Evolutionary conservation across 371 early-diverging fungal genomes (phyloP).

Genomic region (Syncephalis plumigaleata): DNA sequence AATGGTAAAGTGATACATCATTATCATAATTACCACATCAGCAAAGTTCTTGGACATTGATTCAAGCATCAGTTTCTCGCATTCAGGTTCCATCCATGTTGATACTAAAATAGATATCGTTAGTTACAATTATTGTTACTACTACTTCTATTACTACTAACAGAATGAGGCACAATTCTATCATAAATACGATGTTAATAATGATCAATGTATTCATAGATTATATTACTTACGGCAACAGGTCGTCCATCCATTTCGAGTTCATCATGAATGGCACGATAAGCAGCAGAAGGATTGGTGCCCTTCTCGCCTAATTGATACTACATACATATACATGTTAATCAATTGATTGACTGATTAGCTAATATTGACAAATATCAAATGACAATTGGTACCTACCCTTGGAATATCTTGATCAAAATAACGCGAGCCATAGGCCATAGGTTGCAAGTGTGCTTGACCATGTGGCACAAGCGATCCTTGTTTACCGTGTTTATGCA

Average conservation of each 20-base stretch:
- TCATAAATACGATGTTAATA: neutral
- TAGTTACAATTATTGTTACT: conserved; percentile 6
- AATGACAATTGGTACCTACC: neutral
- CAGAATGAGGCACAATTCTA: too few relatives aligned
- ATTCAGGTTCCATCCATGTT: conserved; percentile 60
- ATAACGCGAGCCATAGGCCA: conserved; percentile 3
- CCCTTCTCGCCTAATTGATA: conserved; percentile 18
- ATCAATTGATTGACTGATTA: neutral
- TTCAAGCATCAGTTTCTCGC: conserved; percentile 47
- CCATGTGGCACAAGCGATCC: too few relatives aligned
- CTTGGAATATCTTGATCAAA: conserved; percentile 1
- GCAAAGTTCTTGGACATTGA: conserved; percentile 46
- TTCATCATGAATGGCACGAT: conserved; percentile 39
- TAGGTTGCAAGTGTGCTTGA: neutral
- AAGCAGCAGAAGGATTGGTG: conserved; percentile 25
- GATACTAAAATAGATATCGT: conserved; percentile 61
- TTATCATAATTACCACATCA: conserved; percentile 6
- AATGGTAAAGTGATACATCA: too few relatives aligned
- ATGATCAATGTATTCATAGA: conserved; percentile 13
- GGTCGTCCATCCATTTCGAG: conserved; percentile 46
- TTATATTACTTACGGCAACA: conserved; percentile 33
- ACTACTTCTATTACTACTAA: too few relatives aligned
- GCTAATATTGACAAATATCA: neutral
- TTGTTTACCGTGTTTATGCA: too few relatives aligned
- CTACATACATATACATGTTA: conserved; percentile 10